Evolutionary conservation across 2,329 filamentous ascomycete genomes (phyloP), one percentile per base, ranked within the genome.

Genomic region (Macroventuria anomochaeta): DNA sequence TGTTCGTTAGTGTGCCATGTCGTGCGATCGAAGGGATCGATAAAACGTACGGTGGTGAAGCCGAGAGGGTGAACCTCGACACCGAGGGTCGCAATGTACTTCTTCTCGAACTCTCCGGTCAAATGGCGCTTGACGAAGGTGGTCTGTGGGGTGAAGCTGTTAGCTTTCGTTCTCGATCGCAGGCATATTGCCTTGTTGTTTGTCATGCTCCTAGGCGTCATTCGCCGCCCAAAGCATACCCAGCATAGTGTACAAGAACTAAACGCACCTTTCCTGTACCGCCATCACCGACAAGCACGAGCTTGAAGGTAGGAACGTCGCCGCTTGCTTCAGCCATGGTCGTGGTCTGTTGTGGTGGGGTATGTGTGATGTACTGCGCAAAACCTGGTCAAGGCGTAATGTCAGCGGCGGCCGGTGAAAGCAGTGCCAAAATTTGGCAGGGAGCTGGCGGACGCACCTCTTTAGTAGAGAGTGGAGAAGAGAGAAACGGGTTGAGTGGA

Each of bases 81-180:
- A 89, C 95, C 95, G 65, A 99, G 91, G 57, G 95, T 99, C 73
- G 95, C 95, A 80, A 99, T 97, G 84, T 99, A 99, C 85, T 97
- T 99, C 90, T 99, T 99, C 84, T 99, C 95, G 78, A 99, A 99
- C 80, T 99, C 95, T 79, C 95, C 95, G 76, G 95, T 99, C 87
- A 97, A 87, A 83, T 99, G 95, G 77, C 95, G 95, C 89, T 99
- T 99, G 85, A 99, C 95, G 81, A 99, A 99, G 77, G 95, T 99
- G 78, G 95, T 99, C 95, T 99, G 76, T 65, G 31, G 33, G 25
- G 43, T 37, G 33, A 34, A 20, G 20, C 43, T 37, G 65, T 74
- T 63, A 74, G 71, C 54, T 53, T 23, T 26, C 15, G 26, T 40
- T 46, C 26, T 40, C 18, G 21, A 33, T 38, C 15, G 20, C 17